These are phyloP conservation scores for Penicillium arizonense DNA, from an alignment of 495 filamentous ascomycete genomes.

Conservation along the genomic window DNA sequence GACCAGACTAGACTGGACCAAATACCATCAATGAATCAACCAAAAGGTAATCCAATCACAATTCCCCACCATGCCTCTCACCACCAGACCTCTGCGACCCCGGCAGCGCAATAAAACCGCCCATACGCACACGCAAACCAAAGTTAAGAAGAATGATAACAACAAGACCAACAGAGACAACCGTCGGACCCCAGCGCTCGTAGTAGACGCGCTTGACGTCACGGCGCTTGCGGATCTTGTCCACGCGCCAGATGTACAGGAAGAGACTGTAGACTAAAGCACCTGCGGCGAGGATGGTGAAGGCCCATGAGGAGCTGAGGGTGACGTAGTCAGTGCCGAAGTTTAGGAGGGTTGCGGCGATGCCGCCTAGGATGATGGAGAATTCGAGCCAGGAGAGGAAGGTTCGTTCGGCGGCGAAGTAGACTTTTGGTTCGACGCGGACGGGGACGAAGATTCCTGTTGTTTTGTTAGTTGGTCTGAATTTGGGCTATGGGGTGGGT, in stretches of 20 bases:
- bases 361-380: slow-evolving; percentile 87
- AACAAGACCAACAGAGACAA: slow-evolving; percentile 74
- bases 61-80: slow-evolving; percentile 13
- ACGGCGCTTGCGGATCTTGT: slow-evolving; percentile 74
- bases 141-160: slow-evolving; percentile 76
- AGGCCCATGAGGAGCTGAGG: slow-evolving; percentile 68
- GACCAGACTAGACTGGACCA: no score
- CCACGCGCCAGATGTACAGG: slow-evolving; percentile 84
- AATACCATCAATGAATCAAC: no score
- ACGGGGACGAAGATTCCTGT: slow-evolving; percentile 90
- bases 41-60: slow-evolving; percentile 2
- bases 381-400: slow-evolving; percentile 98
- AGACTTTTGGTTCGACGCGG: slow-evolving; percentile 95
- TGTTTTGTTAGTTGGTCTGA: slow-evolving; percentile 4
- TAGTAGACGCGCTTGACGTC: slow-evolving; percentile 78
- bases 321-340: slow-evolving; percentile 61
- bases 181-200: slow-evolving; percentile 79
- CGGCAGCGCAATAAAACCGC: slow-evolving; percentile 29
- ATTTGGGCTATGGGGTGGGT: neutral
- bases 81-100: slow-evolving; percentile 9
- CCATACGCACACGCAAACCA: slow-evolving; percentile 40
- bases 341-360: slow-evolving; percentile 89
- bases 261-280: slow-evolving; percentile 75
- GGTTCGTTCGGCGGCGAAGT: slow-evolving; percentile 92
- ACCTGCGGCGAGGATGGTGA: slow-evolving; percentile 75